Evolutionary conservation across 306 rosid species (phyloP).

Genomic region (Fragaria nilgerrensis): DNA sequence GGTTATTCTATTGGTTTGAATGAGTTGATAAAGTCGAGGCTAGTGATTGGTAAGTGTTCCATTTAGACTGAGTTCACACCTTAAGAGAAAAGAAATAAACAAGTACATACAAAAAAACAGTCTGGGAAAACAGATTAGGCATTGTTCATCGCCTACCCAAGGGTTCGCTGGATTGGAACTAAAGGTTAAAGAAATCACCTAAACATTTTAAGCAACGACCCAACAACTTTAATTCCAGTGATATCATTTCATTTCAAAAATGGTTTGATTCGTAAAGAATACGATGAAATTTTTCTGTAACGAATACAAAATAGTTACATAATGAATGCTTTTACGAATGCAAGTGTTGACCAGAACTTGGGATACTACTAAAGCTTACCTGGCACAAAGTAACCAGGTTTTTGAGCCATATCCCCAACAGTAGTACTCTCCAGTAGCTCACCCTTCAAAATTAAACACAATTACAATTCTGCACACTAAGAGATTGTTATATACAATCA

Average conservation of each 20-base stretch:
- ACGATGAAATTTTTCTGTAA: neutral
- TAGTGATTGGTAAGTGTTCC: neutral
- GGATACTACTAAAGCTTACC: constrained; percentile 50
- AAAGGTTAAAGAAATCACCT: constrained; percentile 3
- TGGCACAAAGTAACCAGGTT: constrained; percentile 97
- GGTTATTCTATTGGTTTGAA: neutral
- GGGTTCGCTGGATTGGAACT: neutral
- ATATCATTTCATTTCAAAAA: neutral
- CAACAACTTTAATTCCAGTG: neutral
- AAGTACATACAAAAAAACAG: neutral
- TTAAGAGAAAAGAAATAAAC: neutral
- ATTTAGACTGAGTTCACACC: neutral
- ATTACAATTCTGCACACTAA: constrained; percentile 54
- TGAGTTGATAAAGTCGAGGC: neutral
- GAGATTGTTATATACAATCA: constrained; percentile 46
- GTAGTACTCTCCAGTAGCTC: constrained; percentile 79
- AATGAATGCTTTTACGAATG: neutral
- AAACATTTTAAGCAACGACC: neutral
- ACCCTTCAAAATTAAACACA: constrained; percentile 87
- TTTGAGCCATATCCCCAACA: constrained; percentile 96
- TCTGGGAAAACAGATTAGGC: neutral
- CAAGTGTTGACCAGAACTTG: constrained; percentile 12
- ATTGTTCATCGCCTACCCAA: neutral
- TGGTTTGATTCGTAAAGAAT: neutral
- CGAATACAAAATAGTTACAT: neutral